phyloP scores from a whole-genome alignment of 805 yeast species.

The Yarrowia sp. region DNA sequence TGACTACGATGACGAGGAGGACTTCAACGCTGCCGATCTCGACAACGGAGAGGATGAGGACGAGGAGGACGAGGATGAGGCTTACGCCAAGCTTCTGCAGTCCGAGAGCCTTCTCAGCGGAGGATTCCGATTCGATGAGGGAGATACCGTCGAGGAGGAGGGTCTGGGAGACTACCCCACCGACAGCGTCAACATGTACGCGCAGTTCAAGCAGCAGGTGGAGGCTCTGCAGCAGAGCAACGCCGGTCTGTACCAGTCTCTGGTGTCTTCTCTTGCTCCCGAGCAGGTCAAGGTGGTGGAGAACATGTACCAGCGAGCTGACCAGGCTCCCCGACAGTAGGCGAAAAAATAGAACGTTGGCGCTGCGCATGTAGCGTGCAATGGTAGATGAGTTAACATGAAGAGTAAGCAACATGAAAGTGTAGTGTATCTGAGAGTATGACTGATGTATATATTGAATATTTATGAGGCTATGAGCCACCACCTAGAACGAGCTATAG shows the following conservation, averaged over 20 bases:
- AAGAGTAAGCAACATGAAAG: background rate
- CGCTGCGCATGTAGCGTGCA: too few species aligned
- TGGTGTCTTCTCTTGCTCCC: slow-evolving; percentile 45
- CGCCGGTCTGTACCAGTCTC: slow-evolving; percentile 47
- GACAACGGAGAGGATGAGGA: slow-evolving; percentile 34
- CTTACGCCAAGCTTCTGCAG: slow-evolving; percentile 42
- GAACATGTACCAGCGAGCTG: slow-evolving; percentile 30
- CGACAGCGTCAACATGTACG: slow-evolving; percentile 71
- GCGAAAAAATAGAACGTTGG: background rate
- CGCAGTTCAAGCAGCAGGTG: slow-evolving; percentile 58
- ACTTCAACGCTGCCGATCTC: slow-evolving; percentile 36
- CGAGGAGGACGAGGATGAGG: slow-evolving; percentile 37
- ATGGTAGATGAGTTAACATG: slow-evolving; percentile 14
- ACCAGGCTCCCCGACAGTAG: slow-evolving; percentile 2
- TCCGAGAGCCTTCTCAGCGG: slow-evolving; percentile 38
- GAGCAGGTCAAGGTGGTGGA: slow-evolving; percentile 42
- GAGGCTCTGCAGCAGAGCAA: slow-evolving; percentile 50
- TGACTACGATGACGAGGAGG: slow-evolving; percentile 38
- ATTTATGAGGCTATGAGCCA: too few species aligned
- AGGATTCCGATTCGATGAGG: slow-evolving; percentile 48
- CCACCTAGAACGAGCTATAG: too few species aligned
- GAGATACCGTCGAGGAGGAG: slow-evolving; percentile 79
- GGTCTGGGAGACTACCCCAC: slow-evolving; percentile 76
- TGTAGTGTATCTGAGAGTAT: background rate
- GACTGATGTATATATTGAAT: too few species aligned